Evolutionary conservation across 352 stramenopile genomes (phyloP).

Genomic region (Lagenidium sp.): DNA sequence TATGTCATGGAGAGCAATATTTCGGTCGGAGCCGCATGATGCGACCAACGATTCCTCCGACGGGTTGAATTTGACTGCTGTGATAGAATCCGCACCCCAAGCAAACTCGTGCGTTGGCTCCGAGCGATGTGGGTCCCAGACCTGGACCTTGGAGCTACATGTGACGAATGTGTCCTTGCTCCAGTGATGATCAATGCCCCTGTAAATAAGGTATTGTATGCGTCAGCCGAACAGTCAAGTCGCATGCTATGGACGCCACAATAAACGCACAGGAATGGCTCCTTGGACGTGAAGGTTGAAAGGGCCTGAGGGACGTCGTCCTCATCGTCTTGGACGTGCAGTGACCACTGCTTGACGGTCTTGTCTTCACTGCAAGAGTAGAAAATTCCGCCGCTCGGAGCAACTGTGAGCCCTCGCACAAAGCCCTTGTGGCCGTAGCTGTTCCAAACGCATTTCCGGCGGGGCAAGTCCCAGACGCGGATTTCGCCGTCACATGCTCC

Average conservation of each 20-base stretch:
- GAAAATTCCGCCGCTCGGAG: conserved; percentile 77
- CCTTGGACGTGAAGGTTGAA: conserved; percentile 75
- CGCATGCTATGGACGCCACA: neutral
- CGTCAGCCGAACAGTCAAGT: neutral
- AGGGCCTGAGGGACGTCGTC: conserved; percentile 65
- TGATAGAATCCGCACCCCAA: conserved; percentile 95
- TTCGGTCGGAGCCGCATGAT: conserved; percentile 91
- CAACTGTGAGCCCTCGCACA: conserved; percentile 88
- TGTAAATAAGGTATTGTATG: conserved; percentile 19
- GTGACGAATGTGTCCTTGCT: conserved; percentile 88
- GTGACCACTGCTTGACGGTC: conserved; percentile 90
- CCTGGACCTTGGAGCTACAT: conserved; percentile 90
- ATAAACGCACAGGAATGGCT: conserved; percentile 63
- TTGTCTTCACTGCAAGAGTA: conserved; percentile 95
- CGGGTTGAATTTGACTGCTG: conserved; percentile 93
- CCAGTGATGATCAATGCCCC: conserved; percentile 98
- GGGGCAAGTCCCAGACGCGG: conserved; percentile 96
- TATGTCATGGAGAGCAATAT: conserved; percentile 92
- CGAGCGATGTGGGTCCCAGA: conserved; percentile 94
- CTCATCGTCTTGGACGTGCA: conserved; percentile 60
- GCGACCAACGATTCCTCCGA: conserved; percentile 93
- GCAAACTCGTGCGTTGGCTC: conserved; percentile 91
- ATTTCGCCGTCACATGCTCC: conserved; percentile 92
- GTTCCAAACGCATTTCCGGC: conserved; percentile 90
- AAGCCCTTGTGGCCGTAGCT: conserved; percentile 91